Conservation (phyloP, 2,329 filamentous ascomycete genomes). For the Venturia carpophila region DNA sequence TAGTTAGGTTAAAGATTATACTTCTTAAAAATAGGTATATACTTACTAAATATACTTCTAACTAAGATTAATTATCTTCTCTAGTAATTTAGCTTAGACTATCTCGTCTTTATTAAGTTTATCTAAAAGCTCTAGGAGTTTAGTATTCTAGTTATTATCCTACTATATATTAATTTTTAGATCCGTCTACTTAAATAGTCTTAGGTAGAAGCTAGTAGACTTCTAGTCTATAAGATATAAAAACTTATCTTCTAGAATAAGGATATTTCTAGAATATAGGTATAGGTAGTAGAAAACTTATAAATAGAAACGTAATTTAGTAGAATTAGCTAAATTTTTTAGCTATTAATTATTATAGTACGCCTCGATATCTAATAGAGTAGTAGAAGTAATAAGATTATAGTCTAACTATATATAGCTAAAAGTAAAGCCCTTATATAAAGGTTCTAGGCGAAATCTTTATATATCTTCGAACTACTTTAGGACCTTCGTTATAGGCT, state of each 20-base stretch:
- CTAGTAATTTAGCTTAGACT: not conserved
- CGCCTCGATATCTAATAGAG: slow-evolving; percentile 18
- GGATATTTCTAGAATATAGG: not conserved
- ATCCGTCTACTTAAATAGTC: not conserved
- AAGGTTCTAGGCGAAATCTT: slow-evolving; percentile 15
- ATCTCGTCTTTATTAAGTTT: not conserved
- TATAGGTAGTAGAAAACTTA: not conserved
- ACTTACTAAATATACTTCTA: not conserved
- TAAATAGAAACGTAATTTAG: not conserved
- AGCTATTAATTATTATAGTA: slow-evolving; percentile 11
- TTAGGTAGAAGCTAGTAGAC: not conserved
- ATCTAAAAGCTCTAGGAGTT: not conserved
- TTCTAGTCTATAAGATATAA: not conserved
- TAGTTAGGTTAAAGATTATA: not conserved
- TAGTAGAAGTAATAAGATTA: slow-evolving; percentile 14
- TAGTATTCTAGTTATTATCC: not conserved
- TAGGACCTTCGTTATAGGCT: slow-evolving; percentile 1
- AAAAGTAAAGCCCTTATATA: slow-evolving; percentile 14
- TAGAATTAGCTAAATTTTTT: not conserved
- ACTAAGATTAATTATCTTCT: not conserved
- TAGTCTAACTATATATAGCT: slow-evolving; percentile 18
- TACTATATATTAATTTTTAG: not conserved
- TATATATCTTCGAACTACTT: not conserved
- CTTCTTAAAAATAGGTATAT: not conserved
- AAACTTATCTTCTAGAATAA: not conserved